These are phyloP conservation scores for Daldinia decipiens DNA, from an alignment of 495 filamentous ascomycete genomes.

Conservation along the genomic window DNA sequence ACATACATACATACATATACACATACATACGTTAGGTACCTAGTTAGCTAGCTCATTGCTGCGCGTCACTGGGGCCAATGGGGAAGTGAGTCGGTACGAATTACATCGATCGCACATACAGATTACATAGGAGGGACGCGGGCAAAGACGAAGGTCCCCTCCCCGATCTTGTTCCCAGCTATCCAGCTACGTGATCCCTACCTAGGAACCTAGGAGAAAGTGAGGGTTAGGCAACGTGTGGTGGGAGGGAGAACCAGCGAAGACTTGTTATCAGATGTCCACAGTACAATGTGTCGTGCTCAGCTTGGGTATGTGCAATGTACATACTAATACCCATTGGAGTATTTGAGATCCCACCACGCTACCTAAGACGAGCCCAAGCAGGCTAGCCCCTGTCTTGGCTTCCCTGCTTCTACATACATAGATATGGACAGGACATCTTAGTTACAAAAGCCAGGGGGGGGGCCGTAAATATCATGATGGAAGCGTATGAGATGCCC, in stretches of 20 bases:
- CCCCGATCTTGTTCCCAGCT: slow-evolving; percentile 32
- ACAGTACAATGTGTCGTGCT: slow-evolving; percentile 25
- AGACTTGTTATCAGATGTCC: slow-evolving; percentile 19
- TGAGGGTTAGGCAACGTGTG: slow-evolving; percentile 13
- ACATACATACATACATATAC: neutral
- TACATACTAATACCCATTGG: slow-evolving; percentile 31
- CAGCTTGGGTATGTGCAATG: slow-evolving; percentile 18
- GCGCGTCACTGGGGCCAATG: slow-evolving; percentile 39
- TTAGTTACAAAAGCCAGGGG: slow-evolving; percentile 1
- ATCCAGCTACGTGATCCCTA: slow-evolving; percentile 25
- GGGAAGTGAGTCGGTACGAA: slow-evolving; percentile 28
- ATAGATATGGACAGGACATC: neutral
- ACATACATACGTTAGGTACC: neutral
- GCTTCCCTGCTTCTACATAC: slow-evolving; percentile 25
- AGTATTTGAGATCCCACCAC: slow-evolving; percentile 39
- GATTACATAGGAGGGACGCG: neutral
- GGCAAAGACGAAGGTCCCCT: slow-evolving; percentile 32
- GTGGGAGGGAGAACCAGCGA: slow-evolving; percentile 17
- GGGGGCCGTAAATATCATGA: slow-evolving; percentile 20
- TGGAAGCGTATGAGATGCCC: slow-evolving; percentile 21
- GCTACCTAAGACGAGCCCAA: slow-evolving; percentile 26
- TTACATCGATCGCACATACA: slow-evolving; percentile 22
- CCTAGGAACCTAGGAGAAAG: slow-evolving; percentile 12
- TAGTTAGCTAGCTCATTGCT: slow-evolving; percentile 21
- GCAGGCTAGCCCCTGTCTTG: slow-evolving; percentile 36